Evolutionary conservation across 1,284 basidiomycete genomes (phyloP), one percentile per base, ranked within the genome.

Genomic region (Veloporphyrellus conicus): DNA sequence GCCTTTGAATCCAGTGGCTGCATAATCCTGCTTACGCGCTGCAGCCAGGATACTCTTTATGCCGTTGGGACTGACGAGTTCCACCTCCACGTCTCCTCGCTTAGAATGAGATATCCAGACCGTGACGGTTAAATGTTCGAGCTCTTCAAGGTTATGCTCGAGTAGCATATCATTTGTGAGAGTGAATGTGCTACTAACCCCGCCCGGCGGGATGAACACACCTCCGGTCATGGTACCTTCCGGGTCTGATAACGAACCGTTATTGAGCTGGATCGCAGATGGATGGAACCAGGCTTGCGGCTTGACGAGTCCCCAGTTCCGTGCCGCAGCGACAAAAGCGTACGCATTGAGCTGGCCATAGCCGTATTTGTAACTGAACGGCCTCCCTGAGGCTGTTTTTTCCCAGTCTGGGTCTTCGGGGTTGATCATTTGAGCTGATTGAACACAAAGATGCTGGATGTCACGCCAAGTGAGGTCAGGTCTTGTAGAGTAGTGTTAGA

Each of bases 361-460:
- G 2, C 96, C 96, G 59, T 95, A 99, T 68, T 98, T 98, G 77
- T 99, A 98, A 64, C 92, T 95, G 72, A 88, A 99, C 37, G 72
- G 77, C 36, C 87, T 77, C 6, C 92, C 93, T 1, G 75, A 73
- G 4, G 88, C 82, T 2, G 88, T 99, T 41, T 67, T 71, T 61
- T 96, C 90, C 96, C 96, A 99, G 67, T 97, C 94, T 0, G 90
- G 88, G 63, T 99, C 96, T 6, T 90, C 82, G 0, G 80, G 76
- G 65, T 95, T 98, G 68, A 98, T 81, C 59, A 79, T 76, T 16
- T 82, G 77, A 2, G 90, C 90, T 2, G 84, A 89, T 50, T 78
- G 75, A 29, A 99, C 83, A 48, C 87, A 87, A 32, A 99, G 76
- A 62, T 99, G 84, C 66, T 99, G 96, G 33, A 98, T 77, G 64